Base-by-base conservation (phyloP, 176 grass and related monocot species). In the Musa schizocarpa region DNA sequence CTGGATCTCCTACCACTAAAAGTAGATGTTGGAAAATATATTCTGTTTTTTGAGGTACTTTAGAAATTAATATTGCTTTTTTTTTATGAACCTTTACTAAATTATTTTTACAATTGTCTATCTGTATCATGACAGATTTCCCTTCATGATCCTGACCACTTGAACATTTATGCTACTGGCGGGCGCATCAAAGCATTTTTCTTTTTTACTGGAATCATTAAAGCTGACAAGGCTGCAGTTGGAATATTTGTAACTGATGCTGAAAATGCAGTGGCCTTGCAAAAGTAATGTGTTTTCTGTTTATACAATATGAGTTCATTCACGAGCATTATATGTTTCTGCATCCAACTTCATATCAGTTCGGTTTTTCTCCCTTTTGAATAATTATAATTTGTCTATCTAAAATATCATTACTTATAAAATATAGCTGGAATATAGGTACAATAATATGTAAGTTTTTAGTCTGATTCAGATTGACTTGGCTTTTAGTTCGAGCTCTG, bases 11-110 rank as follows among this genome's bases (percentile, higher is more conserved):
- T 83, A 76, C 78, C 86, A 27, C 49, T 98, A 77, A 89, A 95
- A 83, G 86, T 92, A 82, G 96, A 99, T 83, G 85, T 95, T 77
- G 91, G 96, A 74, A 99, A 89, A 72, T 99, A 99, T 63, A 80
- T 78, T 9, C 50, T 99, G 67, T 82, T 86, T 83, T 95, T 99
- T 89, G 83, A 99, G 96, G 96, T 99, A 89, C 7, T 17, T 79
- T 22, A 68, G 65, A 71, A 68, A 23, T 83, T 13, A 75, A 52
- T 78, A 11, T 74, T 14, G 61, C 53, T 29, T 64, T 54, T 53
- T 25, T 77, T 26, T 55, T 26, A 34, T 78, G 34, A 43, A 43
- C 34, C 34, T 43, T 43, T 43, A 43, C 0, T 43, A 43, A 43
- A 43, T 43, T 43, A 6, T 43, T 43, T 43, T 43, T 6, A 43